Evolutionary conservation across 805 yeast species (phyloP), one percentile per base, ranked within the genome.

Genomic region (Starmerella tilneyi): DNA sequence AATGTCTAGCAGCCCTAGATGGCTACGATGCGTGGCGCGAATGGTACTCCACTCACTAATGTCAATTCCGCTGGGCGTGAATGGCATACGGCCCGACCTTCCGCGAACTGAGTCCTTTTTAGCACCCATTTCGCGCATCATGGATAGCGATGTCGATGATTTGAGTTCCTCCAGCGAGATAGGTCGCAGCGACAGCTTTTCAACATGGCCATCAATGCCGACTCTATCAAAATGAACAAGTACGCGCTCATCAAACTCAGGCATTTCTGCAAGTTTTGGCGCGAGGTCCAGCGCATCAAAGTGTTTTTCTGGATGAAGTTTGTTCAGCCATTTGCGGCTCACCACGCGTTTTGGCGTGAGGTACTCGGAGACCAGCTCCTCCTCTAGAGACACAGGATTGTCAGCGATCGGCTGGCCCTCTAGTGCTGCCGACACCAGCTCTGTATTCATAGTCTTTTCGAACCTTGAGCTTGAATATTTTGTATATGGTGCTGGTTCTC

Each of bases 51-150:
- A 55, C 9, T 52, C 59, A 13, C n/a, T 38, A 53, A 64, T 56
- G 3, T 64, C 64, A n/a, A 75, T 53, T 2, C 97, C 96, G 53
- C 98, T 97, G 0, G 98, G 98, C 47, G 81, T 79, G 59, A 92
- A 92, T 0, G 98, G 98, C 56, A 89, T 64, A 56, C 74, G 82
- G 16, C 77, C 73, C 0, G 94, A 71, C 3, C 76, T 69, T 0
- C 97, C 97, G 38, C 71, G 67, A 3, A 84, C 64, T 2, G 78
- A 67, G 32, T 76, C 80, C n/a, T 67, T 67, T 51, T 75, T 75
- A 6, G 81, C 70, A 13, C 78, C 76, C 50, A 77, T 73, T 43
- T 78, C 73, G 51, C 98, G 70, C 24, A 74, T 76, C 47, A 86
- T 60, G 1, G 94, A 80, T 37, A 86, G 66, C 0, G 94, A 81